Evolutionary conservation across 768 basidiomycete species (phyloP), one percentile per base, ranked within the genome.

Genomic region (Termitomyces sp.): DNA sequence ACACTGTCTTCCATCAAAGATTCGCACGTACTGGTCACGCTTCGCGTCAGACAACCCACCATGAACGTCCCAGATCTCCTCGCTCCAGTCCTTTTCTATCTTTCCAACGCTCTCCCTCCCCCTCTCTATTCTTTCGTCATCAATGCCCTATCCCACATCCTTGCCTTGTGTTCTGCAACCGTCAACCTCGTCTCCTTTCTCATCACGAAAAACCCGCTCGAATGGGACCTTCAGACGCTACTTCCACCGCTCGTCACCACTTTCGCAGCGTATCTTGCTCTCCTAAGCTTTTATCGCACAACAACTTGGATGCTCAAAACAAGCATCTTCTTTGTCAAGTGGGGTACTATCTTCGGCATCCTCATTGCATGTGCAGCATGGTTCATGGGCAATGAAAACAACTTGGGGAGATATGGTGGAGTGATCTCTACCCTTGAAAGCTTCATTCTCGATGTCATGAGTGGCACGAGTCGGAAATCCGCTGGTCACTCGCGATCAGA

Each of bases 221-320:
- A 81, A 59, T 89, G 86, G 87, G 79, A 87, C 62, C 73, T 76
- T 6, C 84, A 90, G 65, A 78, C 77, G 28, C 65, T 90, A 45
- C 64, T 92, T 19, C 88, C 90, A 8, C 90, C 90, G 0, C 70
- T 91, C 64, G 81, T 93, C 64, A 85, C 81, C 56, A 68, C 92
- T 30, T 68, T 91, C 50, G 77, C 79, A 5, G 84, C 88, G 19
- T 93, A 92, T 68, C 76, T 90, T 57, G 87, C 88, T 3, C 74
- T 93, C n/a, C 58, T 84, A 41, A 88, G 83, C 65, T 68, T 90
- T 51, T 90, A 90, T 70, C 85, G 88, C 57, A 91, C 90, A 5
- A 85, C 89, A 12, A 78, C 77, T 22, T 91, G 87, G 84, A 75
- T 87, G 62, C 70, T 91, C 59, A 79, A 87, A 57, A 81, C 80